Evolutionary conservation across 441 rosid genomes (phyloP).

Genomic region (Sinapis alba): DNA sequence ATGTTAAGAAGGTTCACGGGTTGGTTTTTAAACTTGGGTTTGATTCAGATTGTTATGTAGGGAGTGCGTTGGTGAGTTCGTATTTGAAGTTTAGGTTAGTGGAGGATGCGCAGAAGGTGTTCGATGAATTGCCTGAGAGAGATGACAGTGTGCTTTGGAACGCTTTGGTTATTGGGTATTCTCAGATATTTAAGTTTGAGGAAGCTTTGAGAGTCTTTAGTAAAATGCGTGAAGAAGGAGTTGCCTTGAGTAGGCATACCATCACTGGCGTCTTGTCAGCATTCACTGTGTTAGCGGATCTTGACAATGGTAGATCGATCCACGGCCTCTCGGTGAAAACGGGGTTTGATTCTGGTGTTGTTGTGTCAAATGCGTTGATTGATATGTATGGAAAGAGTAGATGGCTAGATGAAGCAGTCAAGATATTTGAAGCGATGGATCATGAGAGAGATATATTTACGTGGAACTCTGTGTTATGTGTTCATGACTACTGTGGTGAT

Average conservation of each 20-base stretch:
- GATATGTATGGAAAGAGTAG: slow-evolving; percentile 69
- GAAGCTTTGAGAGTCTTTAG: slow-evolving; percentile 46
- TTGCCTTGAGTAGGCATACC: slow-evolving; percentile 45
- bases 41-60: slow-evolving; percentile 53
- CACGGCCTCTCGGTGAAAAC: slow-evolving; percentile 54
- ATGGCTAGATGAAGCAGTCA: slow-evolving; percentile 40
- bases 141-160: slow-evolving; percentile 69
- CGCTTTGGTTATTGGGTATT: slow-evolving; percentile 61
- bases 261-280: slow-evolving; percentile 55
- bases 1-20: slow-evolving; percentile 57
- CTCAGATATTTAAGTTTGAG: slow-evolving; percentile 47
- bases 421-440: slow-evolving; percentile 50
- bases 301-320: slow-evolving; percentile 48
- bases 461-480: slow-evolving; percentile 61
- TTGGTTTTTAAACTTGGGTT: slow-evolving; percentile 55
- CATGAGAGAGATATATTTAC: slow-evolving; percentile 55
- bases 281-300: slow-evolving; percentile 43
- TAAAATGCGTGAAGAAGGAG: slow-evolving; percentile 48
- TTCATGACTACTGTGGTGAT: slow-evolving; percentile 51
- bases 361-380: slow-evolving; percentile 59
- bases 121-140: slow-evolving; percentile 55
- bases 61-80: slow-evolving; percentile 53
- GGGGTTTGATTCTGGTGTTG: slow-evolving; percentile 44
- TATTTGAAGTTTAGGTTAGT: slow-evolving; percentile 47
- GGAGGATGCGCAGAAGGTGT: slow-evolving; percentile 52